Conservation (phyloP, 106 monocot genomes). For the Allium fistulosum region DNA sequence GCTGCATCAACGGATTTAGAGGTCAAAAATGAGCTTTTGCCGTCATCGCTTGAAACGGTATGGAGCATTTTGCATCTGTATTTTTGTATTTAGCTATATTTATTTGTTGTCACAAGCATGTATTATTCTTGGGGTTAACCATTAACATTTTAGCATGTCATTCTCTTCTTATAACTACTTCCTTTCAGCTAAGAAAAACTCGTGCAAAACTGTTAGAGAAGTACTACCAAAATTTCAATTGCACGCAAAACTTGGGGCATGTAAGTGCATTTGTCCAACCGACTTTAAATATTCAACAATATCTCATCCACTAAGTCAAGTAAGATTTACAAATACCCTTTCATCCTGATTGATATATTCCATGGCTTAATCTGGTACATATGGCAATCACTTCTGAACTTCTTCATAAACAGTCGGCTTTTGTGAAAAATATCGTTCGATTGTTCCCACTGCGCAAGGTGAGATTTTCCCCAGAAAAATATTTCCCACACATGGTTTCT, state of each 20-base stretch:
- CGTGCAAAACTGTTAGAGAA: slow-evolving; percentile 6
- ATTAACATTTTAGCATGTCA: neutral
- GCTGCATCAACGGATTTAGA: slow-evolving; percentile 34
- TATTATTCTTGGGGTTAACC: too few relatives aligned
- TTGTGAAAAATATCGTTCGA: slow-evolving; percentile 70
- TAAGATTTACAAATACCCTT: too few relatives aligned
- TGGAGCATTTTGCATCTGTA: slow-evolving; percentile 1
- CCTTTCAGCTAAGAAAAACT: slow-evolving; percentile 3
- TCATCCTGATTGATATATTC: too few relatives aligned
- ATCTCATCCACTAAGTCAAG: too few relatives aligned
- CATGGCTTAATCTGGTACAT: slow-evolving; percentile 52
- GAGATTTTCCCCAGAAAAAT: slow-evolving; percentile 11
- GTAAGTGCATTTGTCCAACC: too few relatives aligned
- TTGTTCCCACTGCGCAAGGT: slow-evolving; percentile 87
- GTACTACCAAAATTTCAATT: slow-evolving; percentile 10
- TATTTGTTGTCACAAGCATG: neutral
- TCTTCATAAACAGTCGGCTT: slow-evolving; percentile 67
- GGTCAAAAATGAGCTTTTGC: slow-evolving; percentile 16
- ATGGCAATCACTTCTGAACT: slow-evolving; percentile 79
- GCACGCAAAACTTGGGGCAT: slow-evolving; percentile 1
- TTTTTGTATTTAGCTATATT: neutral
- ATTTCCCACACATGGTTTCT: neutral
- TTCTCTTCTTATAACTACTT: neutral
- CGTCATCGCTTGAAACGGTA: slow-evolving; percentile 37
- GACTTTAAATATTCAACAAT: too few relatives aligned